Percentiles rank a stretch among this genome's conserved stretches.
These are phyloP conservation scores for Picea mariana DNA, from an alignment of 83 land plant species.

Conservation along the genomic window DNA sequence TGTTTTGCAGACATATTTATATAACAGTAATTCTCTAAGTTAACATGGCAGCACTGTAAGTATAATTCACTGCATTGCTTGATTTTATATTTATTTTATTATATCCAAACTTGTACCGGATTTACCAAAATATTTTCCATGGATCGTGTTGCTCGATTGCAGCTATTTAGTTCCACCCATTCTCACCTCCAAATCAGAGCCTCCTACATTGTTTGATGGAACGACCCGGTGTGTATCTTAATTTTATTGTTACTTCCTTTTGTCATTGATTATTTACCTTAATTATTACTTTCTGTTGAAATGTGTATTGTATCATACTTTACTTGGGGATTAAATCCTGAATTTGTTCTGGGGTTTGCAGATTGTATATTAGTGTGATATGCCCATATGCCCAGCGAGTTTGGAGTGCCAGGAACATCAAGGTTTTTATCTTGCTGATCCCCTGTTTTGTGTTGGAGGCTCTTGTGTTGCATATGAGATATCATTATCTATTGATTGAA, in stretches of 20 bases:
- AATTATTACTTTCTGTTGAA: neutral
- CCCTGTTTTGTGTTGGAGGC: no score
- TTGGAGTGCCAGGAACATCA: slow-evolving; percentile 76
- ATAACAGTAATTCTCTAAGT: no score
- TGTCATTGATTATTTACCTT: no score
- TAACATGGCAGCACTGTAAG: no score
- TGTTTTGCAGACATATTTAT: no score
- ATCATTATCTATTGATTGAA: neutral
- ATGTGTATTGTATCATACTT: neutral
- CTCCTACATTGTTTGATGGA: slow-evolving; percentile 86
- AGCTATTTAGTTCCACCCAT: slow-evolving; percentile 29
- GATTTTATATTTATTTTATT: no score
- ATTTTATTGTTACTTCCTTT: no score
- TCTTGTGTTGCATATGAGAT: neutral
- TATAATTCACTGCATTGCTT: no score
- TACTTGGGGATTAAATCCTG: neutral
- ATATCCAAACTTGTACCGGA: no score
- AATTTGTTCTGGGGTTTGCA: slow-evolving; percentile 22
- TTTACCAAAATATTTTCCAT: no score
- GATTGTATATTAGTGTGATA: slow-evolving; percentile 60
- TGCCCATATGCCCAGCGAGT: slow-evolving; percentile 87
- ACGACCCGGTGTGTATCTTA: slow-evolving; percentile 54
- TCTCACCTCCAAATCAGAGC: slow-evolving; percentile 58
- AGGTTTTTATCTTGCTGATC: slow-evolving; percentile 32
- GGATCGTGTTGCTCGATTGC: neutral